Conservation (phyloP, 176 grass and related monocot species). For the Phragmites australis region DNA sequence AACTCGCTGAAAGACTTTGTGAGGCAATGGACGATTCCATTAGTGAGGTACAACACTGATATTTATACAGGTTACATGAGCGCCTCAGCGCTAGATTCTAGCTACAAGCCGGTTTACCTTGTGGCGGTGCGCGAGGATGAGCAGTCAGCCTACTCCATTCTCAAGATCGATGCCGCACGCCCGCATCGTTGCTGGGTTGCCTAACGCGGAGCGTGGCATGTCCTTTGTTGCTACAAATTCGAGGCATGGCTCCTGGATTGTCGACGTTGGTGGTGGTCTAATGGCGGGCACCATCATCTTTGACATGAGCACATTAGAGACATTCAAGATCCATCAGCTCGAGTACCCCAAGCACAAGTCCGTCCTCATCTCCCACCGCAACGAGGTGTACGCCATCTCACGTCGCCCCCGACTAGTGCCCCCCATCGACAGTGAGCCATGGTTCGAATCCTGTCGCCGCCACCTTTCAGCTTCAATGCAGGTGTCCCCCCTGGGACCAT, state of each 20-base stretch:
- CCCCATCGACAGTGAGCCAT: neutral
- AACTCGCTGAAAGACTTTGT: too few relatives aligned
- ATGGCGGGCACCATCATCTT: neutral
- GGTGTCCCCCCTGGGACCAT: too few relatives aligned
- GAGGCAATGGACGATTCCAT: too few relatives aligned
- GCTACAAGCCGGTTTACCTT: neutral
- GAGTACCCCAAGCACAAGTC: neutral
- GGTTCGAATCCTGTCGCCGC: too few relatives aligned
- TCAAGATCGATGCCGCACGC: neutral
- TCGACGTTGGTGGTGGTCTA: neutral
- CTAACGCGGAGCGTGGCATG: neutral
- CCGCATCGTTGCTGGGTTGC: neutral
- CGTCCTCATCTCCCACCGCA: slow-evolving; percentile 8
- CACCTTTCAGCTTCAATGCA: neutral
- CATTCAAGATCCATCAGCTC: neutral
- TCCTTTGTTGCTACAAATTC: neutral
- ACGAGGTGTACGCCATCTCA: slow-evolving; percentile 5
- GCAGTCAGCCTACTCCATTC: neutral
- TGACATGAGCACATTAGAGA: neutral
- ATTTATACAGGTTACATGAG: too few relatives aligned
- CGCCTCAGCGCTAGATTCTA: too few relatives aligned
- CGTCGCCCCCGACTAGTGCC: neutral
- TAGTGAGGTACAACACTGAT: too few relatives aligned
- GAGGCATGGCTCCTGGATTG: slow-evolving; percentile 10
- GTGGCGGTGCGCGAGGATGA: neutral